Evolutionary conservation across 2,329 filamentous ascomycete genomes (phyloP), one percentile per base, ranked within the genome.

Genomic region (Paraphaeosphaeria sporulosa): DNA sequence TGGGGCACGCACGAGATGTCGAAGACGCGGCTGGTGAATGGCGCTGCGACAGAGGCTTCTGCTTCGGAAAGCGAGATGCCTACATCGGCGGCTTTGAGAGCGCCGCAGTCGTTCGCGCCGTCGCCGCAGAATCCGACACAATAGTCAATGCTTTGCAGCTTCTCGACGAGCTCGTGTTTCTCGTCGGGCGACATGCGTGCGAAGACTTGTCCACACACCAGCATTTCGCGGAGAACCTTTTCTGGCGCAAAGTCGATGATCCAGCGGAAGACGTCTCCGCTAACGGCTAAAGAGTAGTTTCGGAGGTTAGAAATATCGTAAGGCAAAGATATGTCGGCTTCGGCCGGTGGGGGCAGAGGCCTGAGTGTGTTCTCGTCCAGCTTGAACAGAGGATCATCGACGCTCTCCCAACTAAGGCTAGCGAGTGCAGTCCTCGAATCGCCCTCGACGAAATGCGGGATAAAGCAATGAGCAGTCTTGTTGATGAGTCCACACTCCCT

Each of bases 111-210:
- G 74, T 99, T 99, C 27, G 95, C 95, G 43, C 95, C 95, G 75
- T 99, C 95, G 47, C 95, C 95, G 71, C 95, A 99, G 80, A 99
- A 99, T 30, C 95, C 95, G 67, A 89, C 92, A 69, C 92, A 96
- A 77, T 97, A 99, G 75, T 94, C 94, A 65, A 99, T 93, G 69
- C 91, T 94, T 76, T 99, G 96, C 3, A 99, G 85, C 76, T 97
- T 99, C 77, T 98, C 95, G 2, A 99, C 93, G 1, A 99, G 83
- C 77, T 99, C 96, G 74, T 97, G 94, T 77, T 99, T 99, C 78
- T 99, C 95, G 74, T 99, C 96, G 0, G 95, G 96, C 1, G 94
- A 98, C 95, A 99, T 99, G 68, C 95, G 90, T 4, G 95, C 96
- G 78, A 96, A 99, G 1, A 99, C 93, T 77, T 95, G 94, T 27